Base-by-base conservation (phyloP, 805 yeast genomes). In the Candida parachauliodes region DNA sequence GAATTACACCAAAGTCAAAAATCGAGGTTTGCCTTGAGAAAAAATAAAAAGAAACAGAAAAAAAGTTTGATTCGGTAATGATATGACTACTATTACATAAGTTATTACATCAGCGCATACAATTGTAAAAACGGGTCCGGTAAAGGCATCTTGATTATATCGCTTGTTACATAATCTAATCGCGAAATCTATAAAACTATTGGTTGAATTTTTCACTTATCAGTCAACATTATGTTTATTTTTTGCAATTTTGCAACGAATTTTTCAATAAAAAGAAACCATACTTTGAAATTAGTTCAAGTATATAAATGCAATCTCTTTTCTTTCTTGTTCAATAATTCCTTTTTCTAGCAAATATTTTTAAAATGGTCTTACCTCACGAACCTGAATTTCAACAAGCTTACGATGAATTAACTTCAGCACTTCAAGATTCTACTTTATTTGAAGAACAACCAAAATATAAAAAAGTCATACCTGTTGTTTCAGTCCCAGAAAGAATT, bases 381-480 rank as follows among this genome's bases (percentile, higher is more conserved):
- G 98, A 91, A 77, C 98, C 98, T 53, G 98, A 91, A 81, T 91
- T 91, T 74, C 89, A 89, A 71, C 98, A 91, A 79, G 98, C 98
- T 56, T 88, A 84, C 81, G 76, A 85, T 70, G 98, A 91, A 78
- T 80, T 91, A 56, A 78, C 81, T 59, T 72, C 84, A 48, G 89
- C 97, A 45, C 75, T 93, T 55, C 80, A 85, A 68, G 94, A 86
- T 69, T 91, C 98, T 31, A 84, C 95, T 49, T 75, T 91, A 47
- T 91, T 93, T 74, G 71, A 77, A 52, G 77, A 86, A 70, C 81
- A 84, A 62, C 98, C 98, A 55, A 81, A 88, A 63, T 88, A 88
- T 64, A 81, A 84, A 70, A 81, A 80, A 62, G 93, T 87, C 36
- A 76, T 91, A 47, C 88, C 91, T 41, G 88, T 91, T 48, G 85